phyloP scores from a whole-genome alignment of 208 protist genomes.

The Ichthyophonus hoferi region DNA sequence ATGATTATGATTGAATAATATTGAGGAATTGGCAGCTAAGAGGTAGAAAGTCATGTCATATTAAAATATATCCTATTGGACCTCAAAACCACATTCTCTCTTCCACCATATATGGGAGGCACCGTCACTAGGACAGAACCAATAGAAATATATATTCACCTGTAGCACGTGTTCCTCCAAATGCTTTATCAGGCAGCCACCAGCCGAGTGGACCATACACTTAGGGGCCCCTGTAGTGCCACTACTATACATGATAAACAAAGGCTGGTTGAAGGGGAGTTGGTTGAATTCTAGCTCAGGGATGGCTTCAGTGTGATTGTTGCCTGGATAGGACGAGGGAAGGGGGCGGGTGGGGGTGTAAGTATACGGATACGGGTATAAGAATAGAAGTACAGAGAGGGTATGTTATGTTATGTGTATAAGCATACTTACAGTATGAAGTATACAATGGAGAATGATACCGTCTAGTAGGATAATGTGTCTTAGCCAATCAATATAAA shows the following conservation, averaged over 20 bases:
- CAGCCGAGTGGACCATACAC: constrained; percentile 49
- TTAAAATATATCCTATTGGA: too few species aligned
- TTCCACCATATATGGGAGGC: too few species aligned
- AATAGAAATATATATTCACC: background rate
- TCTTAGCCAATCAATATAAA: too few species aligned
- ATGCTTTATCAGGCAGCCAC: constrained; percentile 44
- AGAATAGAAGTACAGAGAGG: background rate
- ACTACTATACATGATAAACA: constrained; percentile 41
- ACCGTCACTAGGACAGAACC: too few species aligned
- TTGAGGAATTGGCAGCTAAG: too few species aligned
- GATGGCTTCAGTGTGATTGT: background rate
- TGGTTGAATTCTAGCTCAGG: constrained; percentile 40
- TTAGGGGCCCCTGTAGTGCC: constrained; percentile 51
- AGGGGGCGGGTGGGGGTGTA: background rate
- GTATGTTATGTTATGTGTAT: background rate
- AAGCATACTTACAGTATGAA: background rate
- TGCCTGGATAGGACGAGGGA: background rate
- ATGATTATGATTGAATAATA: too few species aligned
- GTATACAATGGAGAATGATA: too few species aligned
- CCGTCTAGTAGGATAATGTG: too few species aligned
- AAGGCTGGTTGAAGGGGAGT: constrained; percentile 47
- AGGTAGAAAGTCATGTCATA: too few species aligned
- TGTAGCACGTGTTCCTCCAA: constrained; percentile 37
- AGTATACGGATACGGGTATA: background rate
- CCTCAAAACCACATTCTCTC: too few species aligned